These are phyloP conservation scores for Otatea glauca DNA, from an alignment of 176 grass and related monocot genomes.

Conservation along the genomic window DNA sequence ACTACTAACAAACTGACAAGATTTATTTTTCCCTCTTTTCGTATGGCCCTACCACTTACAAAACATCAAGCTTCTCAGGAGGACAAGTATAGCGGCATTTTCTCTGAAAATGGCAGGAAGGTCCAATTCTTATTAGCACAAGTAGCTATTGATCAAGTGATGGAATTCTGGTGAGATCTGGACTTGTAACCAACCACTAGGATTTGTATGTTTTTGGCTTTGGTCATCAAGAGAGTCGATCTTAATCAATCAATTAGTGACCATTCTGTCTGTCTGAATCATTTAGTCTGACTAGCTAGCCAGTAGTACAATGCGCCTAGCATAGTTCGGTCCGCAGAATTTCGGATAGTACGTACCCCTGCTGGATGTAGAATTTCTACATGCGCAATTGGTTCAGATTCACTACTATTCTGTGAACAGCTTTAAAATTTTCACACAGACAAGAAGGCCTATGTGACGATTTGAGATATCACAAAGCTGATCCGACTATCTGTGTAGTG, in stretches of 20 bases:
- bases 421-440: conserved; percentile 31
- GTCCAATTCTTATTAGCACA: conserved; percentile 54
- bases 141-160: conserved; percentile 54
- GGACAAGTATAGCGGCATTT: conserved; percentile 54
- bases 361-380: conserved; percentile 47
- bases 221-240: conserved; percentile 52
- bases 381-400: conserved; percentile 33
- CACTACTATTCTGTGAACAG: conserved; percentile 8
- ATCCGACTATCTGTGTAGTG: no score
- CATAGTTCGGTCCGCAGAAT: conserved; percentile 43
- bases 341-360: conserved; percentile 7
- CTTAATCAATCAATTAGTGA: conserved; percentile 57
- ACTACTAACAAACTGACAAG: conserved; percentile 47
- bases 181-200: conserved; percentile 54
- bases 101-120: no score
- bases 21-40: conserved; percentile 35
- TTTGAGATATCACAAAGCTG: no score
- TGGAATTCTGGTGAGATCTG: conserved; percentile 52
- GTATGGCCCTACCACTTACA: conserved; percentile 21
- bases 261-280: conserved; percentile 56
- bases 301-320: conserved; percentile 41
- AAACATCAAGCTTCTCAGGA: conserved; percentile 47
- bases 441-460: not conserved
- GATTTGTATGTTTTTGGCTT: conserved; percentile 57
- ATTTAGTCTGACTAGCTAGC: conserved; percentile 41